Base-by-base conservation (phyloP, 495 filamentous ascomycete genomes). In the Neurospora sp. region DNA sequence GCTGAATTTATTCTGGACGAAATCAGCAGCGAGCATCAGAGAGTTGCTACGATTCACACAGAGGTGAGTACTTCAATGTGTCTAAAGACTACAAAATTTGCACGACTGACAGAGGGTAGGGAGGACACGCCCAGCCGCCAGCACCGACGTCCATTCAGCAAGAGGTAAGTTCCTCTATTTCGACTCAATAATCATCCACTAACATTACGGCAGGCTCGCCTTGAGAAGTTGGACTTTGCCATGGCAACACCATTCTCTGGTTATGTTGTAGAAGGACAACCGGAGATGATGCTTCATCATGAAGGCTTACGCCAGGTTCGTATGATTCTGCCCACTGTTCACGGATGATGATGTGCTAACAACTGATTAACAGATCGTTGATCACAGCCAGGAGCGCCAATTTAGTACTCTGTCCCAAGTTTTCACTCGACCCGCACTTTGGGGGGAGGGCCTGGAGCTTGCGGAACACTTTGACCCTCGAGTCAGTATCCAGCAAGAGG, bases 1-100 rank as follows among this genome's bases (percentile, higher is more conserved):
- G 70, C 73, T 69, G 16, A 20, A 4, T 75, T 73, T 41, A 22
- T 73, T 31, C 8, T 39, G 8, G 22, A 27, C 3, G 74, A 75
- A 41, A 12, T 75, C 12, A 8, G 9, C 2, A 22, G n/a, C 5
- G 61, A 71, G n/a, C 69, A 73, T 39, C 69, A 74, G 8, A 69
- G 35, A 10, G 71, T 73, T 16, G 47, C 71, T 73, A 31, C 22
- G 1, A 61, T 61, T 35, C 27, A 59, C 39, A 69, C 31, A 31
- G 18, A 61, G 38, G 22, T 71, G 22, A 31, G 44, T 16, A 18
- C 45, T 18, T 41, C 27, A 20, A 61, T 16, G 27, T 8, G 42
- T 59, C 18, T 31, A 20, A 47, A 47, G 8, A 20, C 8, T 4
- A 20, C 8, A 20, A 47, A 47, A 47, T 22, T 47, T 20, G 42